A percentile compares a stretch with the other conserved stretches of the same genome.
phyloP scores from a whole-genome alignment of 768 basidiomycete species.

The Tricholoma sp. region DNA sequence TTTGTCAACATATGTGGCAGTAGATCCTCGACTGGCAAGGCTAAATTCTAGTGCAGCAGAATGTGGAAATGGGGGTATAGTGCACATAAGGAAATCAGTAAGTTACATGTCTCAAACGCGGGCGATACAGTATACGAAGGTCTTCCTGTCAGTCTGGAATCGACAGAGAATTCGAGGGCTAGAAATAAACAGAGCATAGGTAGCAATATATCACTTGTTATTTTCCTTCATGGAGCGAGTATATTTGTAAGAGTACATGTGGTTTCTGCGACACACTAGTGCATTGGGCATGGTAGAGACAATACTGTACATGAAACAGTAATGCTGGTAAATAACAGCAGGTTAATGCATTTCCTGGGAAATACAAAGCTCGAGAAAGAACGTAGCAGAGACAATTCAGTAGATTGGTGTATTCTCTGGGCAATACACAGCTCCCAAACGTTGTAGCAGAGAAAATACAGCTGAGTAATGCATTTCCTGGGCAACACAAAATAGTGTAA shows the following conservation, averaged over 20 bases:
- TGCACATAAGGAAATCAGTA: conserved; percentile 19
- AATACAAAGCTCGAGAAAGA: no score
- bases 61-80: conserved; percentile 25
- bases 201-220: not conserved
- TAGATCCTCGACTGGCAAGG: conserved; percentile 18
- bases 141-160: conserved; percentile 15
- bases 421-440: no score
- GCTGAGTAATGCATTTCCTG: no score
- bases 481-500: no score
- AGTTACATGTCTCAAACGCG: conserved; percentile 22
- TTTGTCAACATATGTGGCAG: conserved; percentile 20
- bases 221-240: not conserved
- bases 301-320: no score
- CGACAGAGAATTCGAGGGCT: not conserved
- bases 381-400: no score
- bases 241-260: not conserved
- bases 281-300: no score
- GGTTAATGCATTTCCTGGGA: no score
- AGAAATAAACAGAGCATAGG: not conserved
- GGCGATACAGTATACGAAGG: conserved; percentile 18
- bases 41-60: conserved; percentile 32
- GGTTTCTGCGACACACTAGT: no score
- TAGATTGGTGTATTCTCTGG: no score
- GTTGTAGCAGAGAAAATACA: no score
- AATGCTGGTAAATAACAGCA: no score